Evolutionary conservation across 2,329 filamentous ascomycete species (phyloP).

Genomic region (Colletotrichum sp.): DNA sequence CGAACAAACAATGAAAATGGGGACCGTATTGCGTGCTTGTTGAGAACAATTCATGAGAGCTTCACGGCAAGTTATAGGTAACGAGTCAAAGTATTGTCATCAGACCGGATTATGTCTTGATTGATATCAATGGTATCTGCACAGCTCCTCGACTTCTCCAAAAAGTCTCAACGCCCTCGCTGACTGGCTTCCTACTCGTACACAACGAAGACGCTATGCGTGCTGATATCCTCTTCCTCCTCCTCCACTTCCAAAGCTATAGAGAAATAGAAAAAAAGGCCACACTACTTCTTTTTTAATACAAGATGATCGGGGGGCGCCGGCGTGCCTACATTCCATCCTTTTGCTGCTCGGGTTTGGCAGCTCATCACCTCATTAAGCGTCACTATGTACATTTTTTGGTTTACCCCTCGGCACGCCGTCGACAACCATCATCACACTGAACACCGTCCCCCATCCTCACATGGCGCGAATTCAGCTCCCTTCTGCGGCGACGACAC

Average conservation of each 20-base stretch:
- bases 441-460: not conserved
- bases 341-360: not conserved
- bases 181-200: not conserved
- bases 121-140: constrained; percentile 19
- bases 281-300: constrained; percentile 24
- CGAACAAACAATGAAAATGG: too few species aligned
- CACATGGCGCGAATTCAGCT: not conserved
- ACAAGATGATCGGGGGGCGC: constrained; percentile 27
- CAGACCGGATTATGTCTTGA: constrained; percentile 1
- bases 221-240: not conserved
- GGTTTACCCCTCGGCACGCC: constrained; percentile 7
- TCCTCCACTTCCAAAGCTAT: not conserved
- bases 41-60: not conserved
- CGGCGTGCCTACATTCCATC: constrained; percentile 16
- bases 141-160: not conserved
- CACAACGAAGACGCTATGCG: constrained; percentile 14
- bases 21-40: not conserved
- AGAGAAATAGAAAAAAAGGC: not conserved
- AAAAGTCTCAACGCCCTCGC: constrained; percentile 7
- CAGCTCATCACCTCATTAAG: constrained; percentile 12
- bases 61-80: not conserved
- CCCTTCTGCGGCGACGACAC: constrained; percentile 32
- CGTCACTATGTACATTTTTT: constrained; percentile 14
- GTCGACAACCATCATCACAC: not conserved
- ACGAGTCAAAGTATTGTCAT: not conserved